Evolutionary conservation across 495 filamentous ascomycete species (phyloP).

Genomic region (Astrothelium subdiscretum): DNA sequence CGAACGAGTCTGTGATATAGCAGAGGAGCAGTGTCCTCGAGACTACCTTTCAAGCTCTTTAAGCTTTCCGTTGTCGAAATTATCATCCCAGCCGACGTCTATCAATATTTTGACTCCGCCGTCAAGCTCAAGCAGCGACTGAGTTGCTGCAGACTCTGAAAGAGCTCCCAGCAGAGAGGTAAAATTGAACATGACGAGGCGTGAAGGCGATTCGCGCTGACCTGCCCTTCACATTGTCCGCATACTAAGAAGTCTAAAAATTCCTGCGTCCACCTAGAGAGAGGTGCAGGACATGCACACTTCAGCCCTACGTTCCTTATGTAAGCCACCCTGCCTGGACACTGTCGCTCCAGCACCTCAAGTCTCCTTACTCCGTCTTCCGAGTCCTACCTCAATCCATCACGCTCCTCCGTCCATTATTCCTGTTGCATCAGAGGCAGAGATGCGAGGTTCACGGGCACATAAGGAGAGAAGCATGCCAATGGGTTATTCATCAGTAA

Average conservation of each 20-base stretch:
- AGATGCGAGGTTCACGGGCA: too few species aligned
- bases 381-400: too few species aligned
- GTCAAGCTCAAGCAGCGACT: conserved; percentile 92
- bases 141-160: conserved; percentile 72
- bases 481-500: too few species aligned
- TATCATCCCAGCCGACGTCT: conserved; percentile 92
- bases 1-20: neutral
- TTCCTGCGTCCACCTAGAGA: too few species aligned
- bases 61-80: conserved; percentile 69
- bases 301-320: neutral
- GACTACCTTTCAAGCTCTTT: conserved; percentile 78
- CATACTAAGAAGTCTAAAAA: too few species aligned
- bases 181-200: conserved; percentile 78
- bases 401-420: too few species aligned
- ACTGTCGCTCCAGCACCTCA: neutral
- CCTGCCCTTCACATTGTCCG: neutral
- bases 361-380: too few species aligned
- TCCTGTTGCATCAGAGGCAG: too few species aligned
- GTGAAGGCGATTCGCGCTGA: neutral
- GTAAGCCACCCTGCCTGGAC: neutral
- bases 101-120: conserved; percentile 90
- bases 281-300: neutral
- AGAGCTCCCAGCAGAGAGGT: conserved; percentile 85
- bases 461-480: too few species aligned
- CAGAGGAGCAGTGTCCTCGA: neutral